Conservation (phyloP, 192 early-diverging fungal genomes). For the Kickxella alabastrina region DNA sequence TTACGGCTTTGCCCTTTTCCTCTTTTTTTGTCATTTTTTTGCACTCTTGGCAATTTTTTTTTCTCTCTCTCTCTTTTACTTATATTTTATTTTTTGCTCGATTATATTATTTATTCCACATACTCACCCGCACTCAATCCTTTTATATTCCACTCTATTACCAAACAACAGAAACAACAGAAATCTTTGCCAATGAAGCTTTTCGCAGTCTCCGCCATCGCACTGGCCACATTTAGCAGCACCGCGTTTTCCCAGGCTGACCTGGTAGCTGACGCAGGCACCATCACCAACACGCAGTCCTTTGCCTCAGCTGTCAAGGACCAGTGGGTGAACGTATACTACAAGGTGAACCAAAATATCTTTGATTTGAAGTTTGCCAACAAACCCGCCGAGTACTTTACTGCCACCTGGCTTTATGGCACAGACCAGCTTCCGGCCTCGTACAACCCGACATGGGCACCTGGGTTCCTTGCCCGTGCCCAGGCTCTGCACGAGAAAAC, state of each 20-base stretch:
- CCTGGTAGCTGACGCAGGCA: constrained; percentile 15
- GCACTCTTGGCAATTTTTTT: not conserved
- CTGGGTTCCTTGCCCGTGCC: constrained; percentile 17
- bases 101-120: not conserved
- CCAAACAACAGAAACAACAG: not conserved
- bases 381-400: constrained; percentile 9
- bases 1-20: not conserved
- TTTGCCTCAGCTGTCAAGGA: constrained; percentile 7
- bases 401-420: constrained; percentile 33
- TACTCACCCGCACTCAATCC: not conserved
- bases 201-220: not conserved
- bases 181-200: not conserved
- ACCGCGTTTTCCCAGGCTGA: not conserved
- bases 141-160: not conserved
- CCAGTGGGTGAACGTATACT: constrained; percentile 34
- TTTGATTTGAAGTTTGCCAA: not conserved
- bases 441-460: constrained; percentile 17
- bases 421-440: constrained; percentile 22
- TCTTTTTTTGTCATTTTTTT: not conserved
- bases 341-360: constrained; percentile 30
- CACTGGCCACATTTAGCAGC: constrained; percentile 1
- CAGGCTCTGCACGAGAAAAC: not conserved
- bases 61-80: not conserved
- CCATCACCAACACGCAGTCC: constrained; percentile 20
- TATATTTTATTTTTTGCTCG: not conserved